Evolutionary conservation across 2,329 filamentous ascomycete species (phyloP), one percentile per base, ranked within the genome.

Genomic region (Lachnellula willkommii): DNA sequence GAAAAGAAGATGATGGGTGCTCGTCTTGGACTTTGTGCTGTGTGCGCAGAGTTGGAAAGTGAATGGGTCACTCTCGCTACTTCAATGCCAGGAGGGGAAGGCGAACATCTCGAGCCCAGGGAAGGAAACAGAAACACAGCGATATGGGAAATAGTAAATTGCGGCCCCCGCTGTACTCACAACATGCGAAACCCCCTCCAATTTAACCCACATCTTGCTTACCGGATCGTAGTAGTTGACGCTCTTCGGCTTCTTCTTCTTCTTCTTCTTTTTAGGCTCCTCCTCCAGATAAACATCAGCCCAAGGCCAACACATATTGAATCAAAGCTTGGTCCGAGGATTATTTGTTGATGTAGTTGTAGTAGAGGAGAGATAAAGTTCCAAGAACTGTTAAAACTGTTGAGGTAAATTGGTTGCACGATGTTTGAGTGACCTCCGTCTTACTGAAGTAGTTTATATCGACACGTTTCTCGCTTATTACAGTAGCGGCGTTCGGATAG

Each of bases 231-330:
- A 64, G 6, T 57, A 54, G n/a, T 56, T 11, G 3, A 59, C 43
- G 5, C 53, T 42, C 24, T 52, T 49, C 4, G 45, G 22, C 12
- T 55, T 51, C 46, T 57, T 54, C 43, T 60, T 51, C 46, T 57
- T 54, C 43, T 60, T 62, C 55, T 60, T 60, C 32, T 55, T 51
- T 12, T 53, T 52, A 3, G 52, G 32, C 17, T 57, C 54, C 11
- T 67, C 63, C 49, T 67, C 65, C 3, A 68, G 40, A 45, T 58
- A 61, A 14, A 66, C 37, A 17, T 66, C 62, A 2, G 59, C 49
- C 17, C 56, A 64, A 2, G 63, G 60, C 58, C 55, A 64, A 42
- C 64, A 66, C 12, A 63, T 61, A 12, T 63, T 20, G 37, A 64
- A 65, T 64, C 63, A 3, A 52, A 60, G 35, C 36, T 17, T 17